A percentile compares a stretch with the other conserved stretches of the same genome.
phyloP scores from a whole-genome alignment of 495 filamentous ascomycete species.

The Penicillium soppii region DNA sequence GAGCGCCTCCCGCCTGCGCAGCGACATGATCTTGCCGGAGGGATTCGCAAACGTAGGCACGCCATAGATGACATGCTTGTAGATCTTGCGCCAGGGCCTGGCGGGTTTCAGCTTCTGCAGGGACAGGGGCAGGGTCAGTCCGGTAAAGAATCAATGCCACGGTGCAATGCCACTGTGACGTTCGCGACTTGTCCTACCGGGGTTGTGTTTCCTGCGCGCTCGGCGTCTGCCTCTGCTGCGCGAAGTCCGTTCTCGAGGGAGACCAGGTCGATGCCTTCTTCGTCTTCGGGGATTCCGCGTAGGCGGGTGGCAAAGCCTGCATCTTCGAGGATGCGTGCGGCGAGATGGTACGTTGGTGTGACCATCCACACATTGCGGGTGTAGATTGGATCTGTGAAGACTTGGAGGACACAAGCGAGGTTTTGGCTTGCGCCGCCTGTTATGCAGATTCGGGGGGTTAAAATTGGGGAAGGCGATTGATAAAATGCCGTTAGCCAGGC shows the following conservation, averaged over 20 bases:
- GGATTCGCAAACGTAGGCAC: conserved; percentile 85
- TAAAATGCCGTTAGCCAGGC: conserved; percentile 70
- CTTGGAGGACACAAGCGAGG: conserved; percentile 67
- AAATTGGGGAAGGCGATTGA: conserved; percentile 39
- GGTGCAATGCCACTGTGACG: neutral
- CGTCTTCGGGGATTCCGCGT: conserved; percentile 69
- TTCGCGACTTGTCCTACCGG: conserved; percentile 34
- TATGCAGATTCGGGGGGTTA: conserved; percentile 66
- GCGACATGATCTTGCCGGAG: conserved; percentile 68
- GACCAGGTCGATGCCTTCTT: conserved; percentile 67
- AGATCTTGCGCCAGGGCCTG: conserved; percentile 61
- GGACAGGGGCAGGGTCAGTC: conserved; percentile 12
- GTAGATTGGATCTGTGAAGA: conserved; percentile 74
- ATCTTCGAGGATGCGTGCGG: conserved; percentile 77
- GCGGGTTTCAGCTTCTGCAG: conserved; percentile 39
- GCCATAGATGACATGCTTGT: conserved; percentile 80
- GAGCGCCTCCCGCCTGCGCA: conserved; percentile 57
- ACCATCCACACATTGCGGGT: conserved; percentile 78
- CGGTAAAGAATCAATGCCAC: neutral
- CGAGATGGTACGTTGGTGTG: conserved; percentile 77
- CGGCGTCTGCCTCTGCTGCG: conserved; percentile 33
- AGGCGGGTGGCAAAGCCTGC: conserved; percentile 62
- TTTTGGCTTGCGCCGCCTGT: conserved; percentile 79
- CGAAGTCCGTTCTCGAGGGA: conserved; percentile 52
- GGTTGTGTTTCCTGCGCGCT: conserved; percentile 26